Evolutionary conservation across 805 yeast genomes (phyloP).

Genomic region (Cyberlindnera saturnus): DNA sequence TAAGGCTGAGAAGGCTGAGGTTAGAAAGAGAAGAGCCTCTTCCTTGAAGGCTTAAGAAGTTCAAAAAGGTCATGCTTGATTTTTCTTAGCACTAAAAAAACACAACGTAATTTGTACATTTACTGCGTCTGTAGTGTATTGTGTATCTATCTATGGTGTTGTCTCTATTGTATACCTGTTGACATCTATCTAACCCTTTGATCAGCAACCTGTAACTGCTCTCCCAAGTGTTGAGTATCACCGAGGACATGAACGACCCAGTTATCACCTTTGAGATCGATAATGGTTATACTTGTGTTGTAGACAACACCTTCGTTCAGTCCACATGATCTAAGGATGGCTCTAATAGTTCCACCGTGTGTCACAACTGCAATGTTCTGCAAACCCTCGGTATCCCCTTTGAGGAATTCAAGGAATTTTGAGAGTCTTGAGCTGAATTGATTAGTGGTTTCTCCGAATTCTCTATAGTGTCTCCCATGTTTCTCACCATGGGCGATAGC

Average conservation of each 20-base stretch:
- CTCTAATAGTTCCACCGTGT: constrained; percentile 79
- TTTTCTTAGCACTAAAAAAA: constrained; percentile 5
- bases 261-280: constrained; percentile 40
- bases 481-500: constrained; percentile 47
- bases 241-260: constrained; percentile 54
- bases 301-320: constrained; percentile 43
- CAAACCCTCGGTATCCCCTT: constrained; percentile 26
- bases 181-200: constrained; percentile 28
- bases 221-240: constrained; percentile 62
- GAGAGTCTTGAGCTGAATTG: constrained; percentile 45
- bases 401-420: constrained; percentile 38
- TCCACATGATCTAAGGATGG: constrained; percentile 47
- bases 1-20: constrained; percentile 97
- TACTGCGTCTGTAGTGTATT: background rate
- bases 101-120: constrained; percentile 7
- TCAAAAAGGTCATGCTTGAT: constrained; percentile 5
- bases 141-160: background rate
- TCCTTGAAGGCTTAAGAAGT: constrained; percentile 77
- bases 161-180: background rate
- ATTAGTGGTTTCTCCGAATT: constrained; percentile 55
- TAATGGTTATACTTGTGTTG: constrained; percentile 67
- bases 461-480: constrained; percentile 50
- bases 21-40: constrained; percentile 99
- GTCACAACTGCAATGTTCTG: constrained; percentile 58
- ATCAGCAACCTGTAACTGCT: constrained; percentile 44